phyloP scores from a whole-genome alignment of 2,329 filamentous ascomycete species.

The Ophiocordyceps camponoti-saundersi region DNA sequence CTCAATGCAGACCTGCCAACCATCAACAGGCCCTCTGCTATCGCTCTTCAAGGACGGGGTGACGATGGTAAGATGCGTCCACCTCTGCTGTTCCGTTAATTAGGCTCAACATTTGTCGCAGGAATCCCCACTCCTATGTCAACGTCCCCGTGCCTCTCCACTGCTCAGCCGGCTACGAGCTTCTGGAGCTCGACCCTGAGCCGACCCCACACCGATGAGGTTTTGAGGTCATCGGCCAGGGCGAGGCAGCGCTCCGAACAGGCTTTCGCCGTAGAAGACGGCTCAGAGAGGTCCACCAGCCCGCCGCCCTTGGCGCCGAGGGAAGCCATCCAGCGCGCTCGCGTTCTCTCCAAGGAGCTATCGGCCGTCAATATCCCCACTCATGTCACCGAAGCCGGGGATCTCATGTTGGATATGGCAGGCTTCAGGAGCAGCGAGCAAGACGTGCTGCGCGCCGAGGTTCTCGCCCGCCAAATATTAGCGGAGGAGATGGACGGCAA shows the following conservation, averaged over 20 bases:
- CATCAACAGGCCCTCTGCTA: conserved; percentile 26
- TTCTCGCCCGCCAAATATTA: conserved; percentile 83
- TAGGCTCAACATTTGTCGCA: conserved; percentile 7
- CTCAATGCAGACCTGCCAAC: conserved; percentile 30
- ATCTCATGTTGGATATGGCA: conserved; percentile 96
- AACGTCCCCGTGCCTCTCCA: conserved; percentile 32
- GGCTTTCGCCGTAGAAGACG: conserved; percentile 16
- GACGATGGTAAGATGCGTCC: conserved; percentile 13
- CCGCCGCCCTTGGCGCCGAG: conserved; percentile 54
- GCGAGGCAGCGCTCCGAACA: conserved; percentile 16
- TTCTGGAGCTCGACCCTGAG: conserved; percentile 30
- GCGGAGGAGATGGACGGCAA: conserved; percentile 86
- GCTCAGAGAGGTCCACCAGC: conserved; percentile 51
- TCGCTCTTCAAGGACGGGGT: conserved; percentile 17
- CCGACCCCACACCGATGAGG: conserved; percentile 36
- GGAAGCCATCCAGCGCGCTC: conserved; percentile 70
- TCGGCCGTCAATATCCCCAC: conserved; percentile 84
- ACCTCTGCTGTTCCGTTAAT: not conserved
- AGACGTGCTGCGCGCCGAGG: conserved; percentile 77
- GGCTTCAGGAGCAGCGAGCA: conserved; percentile 91
- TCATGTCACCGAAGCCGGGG: conserved; percentile 79
- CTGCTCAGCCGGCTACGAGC: conserved; percentile 27
- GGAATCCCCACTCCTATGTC: conserved; percentile 35
- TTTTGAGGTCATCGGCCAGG: conserved; percentile 30
- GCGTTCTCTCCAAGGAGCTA: conserved; percentile 71